phyloP scores from a whole-genome alignment of 495 filamentous ascomycete species.

The Daldinia caldariorum region DNA sequence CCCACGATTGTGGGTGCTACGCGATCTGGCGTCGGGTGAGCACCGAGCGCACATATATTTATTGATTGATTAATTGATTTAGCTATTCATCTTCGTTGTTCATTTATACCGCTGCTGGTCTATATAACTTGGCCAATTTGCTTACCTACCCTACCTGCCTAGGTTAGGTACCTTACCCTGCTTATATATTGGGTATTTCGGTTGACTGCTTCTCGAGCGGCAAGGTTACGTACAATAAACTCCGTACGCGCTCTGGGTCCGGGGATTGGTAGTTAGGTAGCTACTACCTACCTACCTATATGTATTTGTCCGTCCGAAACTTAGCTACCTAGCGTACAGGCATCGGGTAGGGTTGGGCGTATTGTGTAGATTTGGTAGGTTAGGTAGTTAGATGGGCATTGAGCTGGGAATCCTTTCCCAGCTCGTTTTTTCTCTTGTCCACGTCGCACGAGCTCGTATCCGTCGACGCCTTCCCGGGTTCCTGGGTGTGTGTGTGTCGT shows the following conservation, averaged over 20 bases:
- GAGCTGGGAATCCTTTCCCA: no score
- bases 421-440: not conserved
- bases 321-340: not conserved
- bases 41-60: not conserved
- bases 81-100: not conserved
- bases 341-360: conserved; percentile 5
- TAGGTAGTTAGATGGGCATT: not conserved
- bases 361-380: no score
- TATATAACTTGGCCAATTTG: not conserved
- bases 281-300: conserved; percentile 1
- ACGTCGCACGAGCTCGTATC: conserved; percentile 18
- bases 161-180: no score
- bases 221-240: conserved; percentile 2
- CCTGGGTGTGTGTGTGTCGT: not conserved
- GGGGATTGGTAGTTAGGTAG: not conserved
- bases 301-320: not conserved
- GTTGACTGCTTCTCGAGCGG: not conserved
- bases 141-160: not conserved
- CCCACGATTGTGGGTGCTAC: conserved; percentile 10
- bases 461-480: conserved; percentile 10
- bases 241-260: not conserved
- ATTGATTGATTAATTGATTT: not conserved
- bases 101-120: no score
- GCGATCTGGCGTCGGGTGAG: conserved; percentile 8
- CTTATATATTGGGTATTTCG: not conserved